Percentiles rank a stretch among this genome's conserved stretches.
These are phyloP conservation scores for Fusarium neocosmosporiellum DNA, from an alignment of 2,329 filamentous ascomycete species.

Conservation along the genomic window DNA sequence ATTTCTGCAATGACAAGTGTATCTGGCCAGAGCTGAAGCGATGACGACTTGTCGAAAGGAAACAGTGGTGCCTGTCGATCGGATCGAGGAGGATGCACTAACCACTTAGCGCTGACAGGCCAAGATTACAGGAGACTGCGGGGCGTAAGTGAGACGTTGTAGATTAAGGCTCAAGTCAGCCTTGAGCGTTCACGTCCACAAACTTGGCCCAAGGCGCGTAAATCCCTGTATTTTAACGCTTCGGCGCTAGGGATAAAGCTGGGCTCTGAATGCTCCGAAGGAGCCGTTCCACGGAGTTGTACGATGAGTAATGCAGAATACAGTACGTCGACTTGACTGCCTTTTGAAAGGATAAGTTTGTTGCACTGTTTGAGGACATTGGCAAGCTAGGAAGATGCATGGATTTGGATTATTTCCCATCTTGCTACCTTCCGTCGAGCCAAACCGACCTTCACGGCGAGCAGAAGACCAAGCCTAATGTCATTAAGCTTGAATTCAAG, in stretches of 20 bases:
- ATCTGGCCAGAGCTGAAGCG: background rate
- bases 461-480: no score
- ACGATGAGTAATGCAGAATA: background rate
- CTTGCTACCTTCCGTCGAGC: fast-evolving
- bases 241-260: background rate
- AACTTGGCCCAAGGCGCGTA: background rate
- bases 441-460: background rate
- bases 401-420: background rate
- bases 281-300: background rate
- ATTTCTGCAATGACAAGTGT: background rate
- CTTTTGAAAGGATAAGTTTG: background rate
- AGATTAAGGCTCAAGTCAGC: background rate
- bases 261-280: background rate
- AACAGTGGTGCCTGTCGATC: background rate
- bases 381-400: background rate
- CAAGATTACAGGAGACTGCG: background rate
- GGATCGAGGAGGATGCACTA: background rate
- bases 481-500: background rate
- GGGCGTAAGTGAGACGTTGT: background rate
- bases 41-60: background rate
- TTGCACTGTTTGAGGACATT: background rate
- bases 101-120: background rate
- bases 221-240: background rate
- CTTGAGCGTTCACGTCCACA: background rate
- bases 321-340: background rate